Conservation (phyloP, 306 rosid genomes). For the Castanopsis chinensis region DNA sequence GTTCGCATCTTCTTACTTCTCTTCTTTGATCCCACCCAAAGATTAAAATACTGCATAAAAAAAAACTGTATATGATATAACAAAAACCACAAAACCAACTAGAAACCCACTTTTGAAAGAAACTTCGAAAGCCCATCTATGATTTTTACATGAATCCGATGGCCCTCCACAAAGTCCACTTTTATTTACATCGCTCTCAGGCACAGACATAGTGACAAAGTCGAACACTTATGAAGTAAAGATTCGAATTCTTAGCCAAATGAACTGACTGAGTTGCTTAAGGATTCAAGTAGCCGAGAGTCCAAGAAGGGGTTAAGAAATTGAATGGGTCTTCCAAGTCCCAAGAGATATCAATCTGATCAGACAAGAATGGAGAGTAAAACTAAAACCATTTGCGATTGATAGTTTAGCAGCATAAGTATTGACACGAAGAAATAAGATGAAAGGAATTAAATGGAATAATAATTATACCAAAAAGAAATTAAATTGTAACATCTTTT, state of each 20-base stretch:
- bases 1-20: not conserved
- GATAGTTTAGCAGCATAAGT: too few species aligned
- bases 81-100: too few species aligned
- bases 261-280: slow-evolving; percentile 23
- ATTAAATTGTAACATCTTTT: too few species aligned
- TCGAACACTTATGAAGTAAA: slow-evolving; percentile 2
- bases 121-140: not conserved
- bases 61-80: not conserved
- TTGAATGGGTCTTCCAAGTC: slow-evolving; percentile 20
- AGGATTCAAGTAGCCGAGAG: slow-evolving; percentile 18
- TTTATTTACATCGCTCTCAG: too few species aligned
- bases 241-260: not conserved
- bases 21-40: slow-evolving; percentile 20
- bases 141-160: not conserved
- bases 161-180: too few species aligned
- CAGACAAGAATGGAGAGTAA: not conserved
- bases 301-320: not conserved
- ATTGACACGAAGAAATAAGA: too few species aligned
- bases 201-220: not conserved
- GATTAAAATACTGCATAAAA: not conserved
- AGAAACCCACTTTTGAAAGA: too few species aligned
- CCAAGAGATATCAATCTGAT: slow-evolving; percentile 18
- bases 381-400: not conserved
- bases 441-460: too few species aligned
- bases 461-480: too few species aligned